Base-by-base conservation (phyloP, 2,329 filamentous ascomycete species). In the Phaeosphaeria sp. region DNA sequence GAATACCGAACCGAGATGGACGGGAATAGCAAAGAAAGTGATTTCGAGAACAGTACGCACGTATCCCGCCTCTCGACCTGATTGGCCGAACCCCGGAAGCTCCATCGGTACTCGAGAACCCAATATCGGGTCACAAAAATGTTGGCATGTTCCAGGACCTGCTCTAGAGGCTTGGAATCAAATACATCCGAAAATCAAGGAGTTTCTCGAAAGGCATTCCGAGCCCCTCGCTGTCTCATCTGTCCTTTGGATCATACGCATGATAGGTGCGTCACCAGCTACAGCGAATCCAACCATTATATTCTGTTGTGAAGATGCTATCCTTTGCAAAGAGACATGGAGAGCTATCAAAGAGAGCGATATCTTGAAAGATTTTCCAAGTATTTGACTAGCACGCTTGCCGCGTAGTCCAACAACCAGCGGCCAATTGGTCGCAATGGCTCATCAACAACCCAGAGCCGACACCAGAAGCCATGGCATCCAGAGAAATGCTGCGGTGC, bases 231-330 rank as follows among this genome's bases (percentile, higher is more conserved):
- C 57, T 3, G 18, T 45, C 21, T 13, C 30, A 13, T 56, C 51
- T 33, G 53, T 65, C 13, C 63, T 55, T 3, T 65, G 57, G 56
- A 60, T 55, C 5, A 58, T 65, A 0, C 65, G 65, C 24, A 64
- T 67, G 62, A 48, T 67, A 47, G 64, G 64, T 2, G 49, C 30
- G 7, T 39, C 46, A 7, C 55, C 46, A 18, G 27, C 55, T 33
- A 51, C 50, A 17, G 53, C 64, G 0, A 4, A 17, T 20, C 64
- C 64, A 15, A 59, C 52, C 15, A 54, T 67, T 8, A 59, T 67
- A 7, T 67, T 67, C 52, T 63, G 60, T 36, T 60, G 56, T 13
- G 54, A 52, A 25, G 55, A 65, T 18, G 48, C 40, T 4, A 4
- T 17, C 15, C 54, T 52, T 7, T 57, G 64, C 36, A 63, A 57